phyloP scores from a whole-genome alignment of 1,284 basidiomycete species.

The Melampsora larici-populina region DNA sequence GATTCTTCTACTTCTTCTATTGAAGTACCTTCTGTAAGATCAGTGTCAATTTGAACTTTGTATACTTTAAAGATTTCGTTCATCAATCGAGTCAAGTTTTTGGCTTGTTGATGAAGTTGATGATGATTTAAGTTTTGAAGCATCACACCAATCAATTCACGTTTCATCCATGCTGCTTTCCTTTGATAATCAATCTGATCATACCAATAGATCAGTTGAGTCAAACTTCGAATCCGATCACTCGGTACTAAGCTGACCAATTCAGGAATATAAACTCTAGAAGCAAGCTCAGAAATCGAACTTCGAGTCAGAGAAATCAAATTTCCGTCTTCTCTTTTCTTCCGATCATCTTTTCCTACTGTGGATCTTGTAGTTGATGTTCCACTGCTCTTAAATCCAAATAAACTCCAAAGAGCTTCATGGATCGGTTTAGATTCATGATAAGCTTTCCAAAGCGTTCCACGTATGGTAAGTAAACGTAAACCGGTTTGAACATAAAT shows the following conservation, averaged over 20 bases:
- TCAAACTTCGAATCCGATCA: conserved; percentile 30
- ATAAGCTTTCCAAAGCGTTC: background rate
- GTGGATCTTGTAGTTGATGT: too few relatives aligned
- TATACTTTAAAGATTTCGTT: too few relatives aligned
- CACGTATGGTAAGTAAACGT: conserved; percentile 16
- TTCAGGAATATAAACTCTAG: conserved; percentile 18
- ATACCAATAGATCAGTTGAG: conserved; percentile 8
- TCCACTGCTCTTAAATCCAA: background rate
- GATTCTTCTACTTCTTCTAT: conserved; percentile 7
- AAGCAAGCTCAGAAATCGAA: conserved; percentile 1
- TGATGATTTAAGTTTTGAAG: conserved; percentile 9
- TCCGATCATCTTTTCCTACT: too few relatives aligned
- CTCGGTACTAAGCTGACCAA: background rate
- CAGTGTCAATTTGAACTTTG: conserved; percentile 5
- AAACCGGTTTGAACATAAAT: conserved; percentile 27
- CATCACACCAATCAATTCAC: conserved; percentile 28
- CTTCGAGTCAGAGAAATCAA: too few relatives aligned
- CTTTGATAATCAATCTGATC: conserved; percentile 25
- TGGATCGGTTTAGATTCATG: background rate
- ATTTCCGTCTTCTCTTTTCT: too few relatives aligned
- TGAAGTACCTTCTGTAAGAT: background rate
- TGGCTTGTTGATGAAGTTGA: background rate
- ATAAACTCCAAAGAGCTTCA: background rate
- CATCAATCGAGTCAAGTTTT: conserved; percentile 17
- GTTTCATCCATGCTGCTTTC: conserved; percentile 38